Conservation (phyloP, 164 flowering plant genomes). For the Saururus chinensis region DNA sequence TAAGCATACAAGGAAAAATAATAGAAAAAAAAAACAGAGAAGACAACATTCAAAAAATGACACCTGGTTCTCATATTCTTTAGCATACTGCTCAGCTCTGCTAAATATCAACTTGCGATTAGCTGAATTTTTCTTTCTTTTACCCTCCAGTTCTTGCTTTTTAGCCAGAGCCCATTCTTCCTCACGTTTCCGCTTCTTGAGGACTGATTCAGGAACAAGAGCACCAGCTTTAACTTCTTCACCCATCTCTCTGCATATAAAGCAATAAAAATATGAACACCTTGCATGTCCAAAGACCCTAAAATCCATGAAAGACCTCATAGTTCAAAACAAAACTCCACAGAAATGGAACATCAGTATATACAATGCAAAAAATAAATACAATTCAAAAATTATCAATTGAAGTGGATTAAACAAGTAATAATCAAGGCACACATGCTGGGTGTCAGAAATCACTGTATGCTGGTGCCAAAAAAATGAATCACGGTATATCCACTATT, state of each 20-base stretch:
- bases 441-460: too few species aligned
- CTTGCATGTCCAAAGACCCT: background rate
- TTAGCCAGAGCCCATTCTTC: slow-evolving; percentile 31
- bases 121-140: slow-evolving; percentile 20
- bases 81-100: slow-evolving; percentile 23
- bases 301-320: background rate
- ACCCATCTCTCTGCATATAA: slow-evolving; percentile 15
- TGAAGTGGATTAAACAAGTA: too few species aligned
- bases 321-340: too few species aligned
- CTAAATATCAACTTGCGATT: slow-evolving; percentile 26
- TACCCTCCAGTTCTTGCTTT: slow-evolving; percentile 11
- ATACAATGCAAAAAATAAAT: too few species aligned
- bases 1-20: too few species aligned
- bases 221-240: slow-evolving; percentile 19
- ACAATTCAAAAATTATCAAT: too few species aligned
- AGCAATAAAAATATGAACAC: background rate
- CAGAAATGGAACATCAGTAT: too few species aligned
- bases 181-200: slow-evolving; percentile 31
- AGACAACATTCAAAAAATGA: too few species aligned
- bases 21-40: too few species aligned
- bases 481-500: too few species aligned
- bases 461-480: too few species aligned
- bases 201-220: slow-evolving; percentile 24
- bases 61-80: slow-evolving; percentile 25
- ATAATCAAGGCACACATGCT: too few species aligned